Evolutionary conservation across 2,329 filamentous ascomycete species (phyloP), one percentile per base, ranked within the genome.

Genomic region (Fonsecaea monophora): DNA sequence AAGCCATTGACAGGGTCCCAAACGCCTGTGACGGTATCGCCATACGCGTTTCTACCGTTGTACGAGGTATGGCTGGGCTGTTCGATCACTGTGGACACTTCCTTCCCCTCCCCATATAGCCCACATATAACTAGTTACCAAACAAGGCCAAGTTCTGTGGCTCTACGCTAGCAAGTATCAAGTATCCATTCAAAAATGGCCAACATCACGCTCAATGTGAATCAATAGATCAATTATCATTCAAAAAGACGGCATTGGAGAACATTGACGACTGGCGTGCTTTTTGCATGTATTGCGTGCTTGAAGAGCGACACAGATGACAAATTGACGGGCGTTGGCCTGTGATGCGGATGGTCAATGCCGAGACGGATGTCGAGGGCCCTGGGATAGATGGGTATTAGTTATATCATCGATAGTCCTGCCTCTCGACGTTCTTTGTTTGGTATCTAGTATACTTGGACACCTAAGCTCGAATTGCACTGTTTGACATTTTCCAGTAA

Each of bases 211-310:
- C 5, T 12, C 45, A 21, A 21, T 30, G 18, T 50, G 6, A 50
- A 13, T 50, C 18, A 18, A 15, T 40, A 15, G 12, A 4, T n/a
- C 42, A 10, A 7, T 32, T 2, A 3, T 21, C 12, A 21, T 48
- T 18, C 2, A 2, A 48, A 7, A 21, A 48, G n/a, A 21, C 42
- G 21, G 25, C 3, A 50, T 30, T 18, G 9, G 13, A 50, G 45
- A n/a, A 8, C 21, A 50, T 50, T 40, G 5, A 40, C 37, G 4
- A 50, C 25, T 45, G 18, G 25, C 45, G 45, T 50, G 45, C 45
- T 50, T 30, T 12, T 25, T 30, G 45, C 45, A 50, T 50, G 18
- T 30, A 50, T 50, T 50, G 45, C 45, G 45, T 50, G 45, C 45
- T 50, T 10, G 45, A 25, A 10, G 25, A 13, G 25, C 25, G 45